phyloP scores from a whole-genome alignment of 2,329 filamentous ascomycete species.

The Tolypocladium tropicale region DNA sequence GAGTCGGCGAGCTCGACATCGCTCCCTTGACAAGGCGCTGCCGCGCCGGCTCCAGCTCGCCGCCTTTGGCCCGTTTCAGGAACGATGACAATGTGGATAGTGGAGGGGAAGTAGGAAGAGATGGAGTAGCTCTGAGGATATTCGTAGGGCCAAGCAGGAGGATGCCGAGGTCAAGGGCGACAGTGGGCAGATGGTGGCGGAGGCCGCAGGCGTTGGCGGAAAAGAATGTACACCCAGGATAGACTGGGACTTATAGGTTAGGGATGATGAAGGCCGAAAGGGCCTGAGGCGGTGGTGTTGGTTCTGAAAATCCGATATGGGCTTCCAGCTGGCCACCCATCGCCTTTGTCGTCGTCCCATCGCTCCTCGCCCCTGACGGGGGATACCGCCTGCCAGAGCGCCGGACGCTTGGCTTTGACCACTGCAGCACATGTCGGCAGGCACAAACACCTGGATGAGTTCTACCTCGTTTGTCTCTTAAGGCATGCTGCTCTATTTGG shows the following conservation, averaged over 20 bases:
- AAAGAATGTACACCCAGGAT: too few relatives aligned
- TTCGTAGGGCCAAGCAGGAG: background rate
- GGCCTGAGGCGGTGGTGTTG: background rate
- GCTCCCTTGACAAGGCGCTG: background rate
- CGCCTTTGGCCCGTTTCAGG: too few relatives aligned
- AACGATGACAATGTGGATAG: background rate
- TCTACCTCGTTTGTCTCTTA: background rate
- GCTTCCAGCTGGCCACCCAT: background rate
- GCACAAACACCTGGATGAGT: background rate
- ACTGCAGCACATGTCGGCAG: background rate
- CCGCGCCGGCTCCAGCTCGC: background rate
- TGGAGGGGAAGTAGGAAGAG: background rate
- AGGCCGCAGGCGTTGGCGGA: background rate
- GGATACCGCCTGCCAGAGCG: background rate
- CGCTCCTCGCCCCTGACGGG: background rate
- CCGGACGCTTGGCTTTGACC: background rate
- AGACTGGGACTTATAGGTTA: background rate
- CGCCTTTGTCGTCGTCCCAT: background rate
- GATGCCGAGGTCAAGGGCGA: background rate
- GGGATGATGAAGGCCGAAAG: background rate
- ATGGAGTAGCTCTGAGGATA: background rate
- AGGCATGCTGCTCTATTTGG: background rate
- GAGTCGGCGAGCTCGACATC: conserved; percentile 10
- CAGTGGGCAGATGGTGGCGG: background rate
- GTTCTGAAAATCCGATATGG: background rate